Evolutionary conservation across 768 basidiomycete species (phyloP).

Genomic region (Pleurotus giganteus): DNA sequence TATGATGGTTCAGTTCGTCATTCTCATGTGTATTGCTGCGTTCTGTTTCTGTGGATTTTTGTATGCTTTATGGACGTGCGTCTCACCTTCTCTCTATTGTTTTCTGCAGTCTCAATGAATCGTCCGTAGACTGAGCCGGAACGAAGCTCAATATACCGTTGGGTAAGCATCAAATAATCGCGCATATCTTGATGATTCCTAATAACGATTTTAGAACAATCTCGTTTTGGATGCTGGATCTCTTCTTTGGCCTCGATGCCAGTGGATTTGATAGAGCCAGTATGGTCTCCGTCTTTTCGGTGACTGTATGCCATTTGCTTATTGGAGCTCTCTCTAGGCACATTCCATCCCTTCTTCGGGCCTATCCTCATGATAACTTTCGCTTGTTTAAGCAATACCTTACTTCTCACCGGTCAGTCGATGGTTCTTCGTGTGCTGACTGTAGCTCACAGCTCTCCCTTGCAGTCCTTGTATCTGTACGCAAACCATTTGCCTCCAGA

Average conservation of each 20-base stretch:
- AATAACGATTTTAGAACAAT: conserved; percentile 36
- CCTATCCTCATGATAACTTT: conserved; percentile 90
- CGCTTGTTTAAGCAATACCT: conserved; percentile 88
- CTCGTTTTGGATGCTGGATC: conserved; percentile 93
- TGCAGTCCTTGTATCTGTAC: conserved; percentile 75
- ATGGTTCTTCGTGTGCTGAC: neutral
- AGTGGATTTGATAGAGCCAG: conserved; percentile 82
- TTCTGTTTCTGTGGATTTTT: conserved; percentile 93
- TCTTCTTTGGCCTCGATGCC: conserved; percentile 95
- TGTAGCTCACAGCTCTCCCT: conserved; percentile 12
- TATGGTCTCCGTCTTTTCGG: conserved; percentile 39
- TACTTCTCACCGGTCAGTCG: conserved; percentile 76
- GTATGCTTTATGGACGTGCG: conserved; percentile 92
- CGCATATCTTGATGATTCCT: conserved; percentile 30
- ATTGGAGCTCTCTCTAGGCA: conserved; percentile 33
- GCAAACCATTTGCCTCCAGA: conserved; percentile 20
- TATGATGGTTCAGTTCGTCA: conserved; percentile 87
- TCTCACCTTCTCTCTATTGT: conserved; percentile 16
- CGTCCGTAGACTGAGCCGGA: conserved; percentile 63
- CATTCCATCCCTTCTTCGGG: conserved; percentile 86
- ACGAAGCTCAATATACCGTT: conserved; percentile 38
- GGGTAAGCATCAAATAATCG: conserved; percentile 28
- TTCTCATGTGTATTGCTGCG: conserved; percentile 80
- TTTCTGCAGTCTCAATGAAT: conserved; percentile 1
- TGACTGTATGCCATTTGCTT: neutral